A percentile compares a stretch with the other conserved stretches of the same genome.
Evolutionary conservation across 768 basidiomycete species (phyloP).

Genomic region (Chalciporus pseudorubinellus): DNA sequence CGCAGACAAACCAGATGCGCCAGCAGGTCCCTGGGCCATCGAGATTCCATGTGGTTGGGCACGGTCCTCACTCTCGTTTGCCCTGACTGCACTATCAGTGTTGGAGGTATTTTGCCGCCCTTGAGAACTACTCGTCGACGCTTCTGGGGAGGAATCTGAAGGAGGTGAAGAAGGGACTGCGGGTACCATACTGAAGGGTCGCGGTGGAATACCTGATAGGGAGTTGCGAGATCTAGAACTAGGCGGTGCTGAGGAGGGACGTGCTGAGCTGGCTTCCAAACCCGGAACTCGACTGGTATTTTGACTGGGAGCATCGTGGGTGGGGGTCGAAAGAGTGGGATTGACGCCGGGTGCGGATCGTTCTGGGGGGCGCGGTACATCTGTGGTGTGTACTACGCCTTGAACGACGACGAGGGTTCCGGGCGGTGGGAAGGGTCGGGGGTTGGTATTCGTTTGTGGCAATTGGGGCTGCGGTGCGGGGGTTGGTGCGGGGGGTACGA

Average conservation of each 20-base stretch:
- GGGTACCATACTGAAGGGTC: constrained; percentile 35
- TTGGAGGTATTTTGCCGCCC: constrained; percentile 1
- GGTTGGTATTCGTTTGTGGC: constrained; percentile 15
- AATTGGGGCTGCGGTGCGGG: constrained; percentile 19
- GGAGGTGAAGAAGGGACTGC: constrained; percentile 9
- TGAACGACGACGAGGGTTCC: constrained; percentile 82
- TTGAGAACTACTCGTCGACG: constrained; percentile 5
- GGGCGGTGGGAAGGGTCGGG: constrained; percentile 64
- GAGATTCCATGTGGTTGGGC: constrained; percentile 24
- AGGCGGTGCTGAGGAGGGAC: constrained; percentile 27
- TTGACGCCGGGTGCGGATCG: constrained; percentile 17
- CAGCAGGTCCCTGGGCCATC: constrained; percentile 24
- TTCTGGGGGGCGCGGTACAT: constrained; percentile 44
- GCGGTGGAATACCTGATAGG: constrained; percentile 40
- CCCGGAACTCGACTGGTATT: constrained; percentile 7
- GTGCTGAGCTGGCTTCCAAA: background rate
- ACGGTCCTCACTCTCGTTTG: constrained; percentile 16
- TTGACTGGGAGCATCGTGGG: constrained; percentile 6
- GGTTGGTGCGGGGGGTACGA: constrained; percentile 12
- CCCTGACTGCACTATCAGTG: constrained; percentile 5
- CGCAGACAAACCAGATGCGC: constrained; percentile 49
- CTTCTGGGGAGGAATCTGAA: constrained; percentile 4
- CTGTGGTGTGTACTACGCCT: constrained; percentile 78
- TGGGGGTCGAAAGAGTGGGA: constrained; percentile 4
- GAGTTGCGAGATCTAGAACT: constrained; percentile 32